Conservation (phyloP, 169 alveolate genomes). For the Eimeria necatrix region DNA sequence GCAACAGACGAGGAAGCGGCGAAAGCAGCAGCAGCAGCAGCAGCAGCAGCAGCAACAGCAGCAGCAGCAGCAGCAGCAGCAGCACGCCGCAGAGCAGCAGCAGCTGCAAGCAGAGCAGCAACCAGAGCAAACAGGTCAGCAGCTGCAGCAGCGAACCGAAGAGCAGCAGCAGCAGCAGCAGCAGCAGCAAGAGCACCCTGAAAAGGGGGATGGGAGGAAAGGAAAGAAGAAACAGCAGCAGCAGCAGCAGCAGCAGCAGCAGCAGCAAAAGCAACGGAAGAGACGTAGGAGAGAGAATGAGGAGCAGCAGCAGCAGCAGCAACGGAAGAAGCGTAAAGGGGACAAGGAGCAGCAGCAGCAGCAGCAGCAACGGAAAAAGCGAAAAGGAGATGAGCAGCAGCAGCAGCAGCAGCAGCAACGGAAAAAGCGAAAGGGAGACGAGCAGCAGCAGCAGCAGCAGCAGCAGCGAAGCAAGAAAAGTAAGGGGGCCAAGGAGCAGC, state of each 20-base stretch:
- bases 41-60: too few species aligned
- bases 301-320: too few species aligned
- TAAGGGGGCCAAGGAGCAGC: background rate
- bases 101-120: too few species aligned
- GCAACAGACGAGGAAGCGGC: too few species aligned
- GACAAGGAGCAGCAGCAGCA: too few species aligned
- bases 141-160: too few species aligned
- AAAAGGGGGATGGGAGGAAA: background rate
- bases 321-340: too few species aligned
- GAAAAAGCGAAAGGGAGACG: background rate
- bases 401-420: background rate
- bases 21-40: too few species aligned
- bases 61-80: background rate
- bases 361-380: background rate
- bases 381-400: background rate
- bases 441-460: background rate
- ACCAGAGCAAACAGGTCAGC: background rate
- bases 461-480: background rate
- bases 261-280: too few species aligned
- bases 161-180: constrained; percentile 4
- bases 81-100: background rate
- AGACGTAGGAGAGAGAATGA: too few species aligned
- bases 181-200: background rate
- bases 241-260: too few species aligned
- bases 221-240: too few species aligned